Conservation (phyloP, 495 filamentous ascomycete genomes). For the Friedmanniomyces endolithicus region DNA sequence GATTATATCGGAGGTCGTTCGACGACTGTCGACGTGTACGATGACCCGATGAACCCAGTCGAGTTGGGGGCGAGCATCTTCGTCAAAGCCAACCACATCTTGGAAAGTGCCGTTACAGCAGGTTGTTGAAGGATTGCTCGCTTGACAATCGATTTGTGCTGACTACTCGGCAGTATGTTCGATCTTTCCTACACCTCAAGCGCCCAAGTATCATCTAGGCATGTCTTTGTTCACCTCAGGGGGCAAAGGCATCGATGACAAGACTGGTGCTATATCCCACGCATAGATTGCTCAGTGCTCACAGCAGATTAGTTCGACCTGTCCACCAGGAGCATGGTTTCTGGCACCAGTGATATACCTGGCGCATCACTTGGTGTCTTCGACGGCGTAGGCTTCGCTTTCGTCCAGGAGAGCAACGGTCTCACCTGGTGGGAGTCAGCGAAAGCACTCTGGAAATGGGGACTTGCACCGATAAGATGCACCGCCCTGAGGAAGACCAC, state of each 20-base stretch:
- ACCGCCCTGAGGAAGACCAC: background rate
- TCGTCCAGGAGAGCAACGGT: constrained; percentile 38
- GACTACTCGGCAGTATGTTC: too few relatives aligned
- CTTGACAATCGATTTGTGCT: too few relatives aligned
- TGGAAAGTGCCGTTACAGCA: constrained; percentile 52
- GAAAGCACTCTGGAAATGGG: constrained; percentile 78
- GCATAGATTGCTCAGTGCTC: too few relatives aligned
- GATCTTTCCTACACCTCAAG: too few relatives aligned
- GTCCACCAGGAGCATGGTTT: constrained; percentile 25
- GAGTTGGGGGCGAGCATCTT: constrained; percentile 93
- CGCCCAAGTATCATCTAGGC: too few relatives aligned
- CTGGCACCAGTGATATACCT: constrained; percentile 24
- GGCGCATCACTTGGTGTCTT: constrained; percentile 58
- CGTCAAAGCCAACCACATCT: constrained; percentile 71
- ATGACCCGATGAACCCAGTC: constrained; percentile 54
- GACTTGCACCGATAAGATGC: constrained; percentile 50
- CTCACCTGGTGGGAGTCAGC: constrained; percentile 61
- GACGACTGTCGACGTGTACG: constrained; percentile 74
- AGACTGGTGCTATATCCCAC: too few relatives aligned
- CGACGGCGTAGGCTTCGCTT: constrained; percentile 70
- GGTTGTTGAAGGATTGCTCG: too few relatives aligned
- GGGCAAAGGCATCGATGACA: too few relatives aligned
- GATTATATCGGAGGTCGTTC: constrained; percentile 75
- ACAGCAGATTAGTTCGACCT: constrained; percentile 50
- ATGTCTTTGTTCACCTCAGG: too few relatives aligned